A percentile compares a stretch with the other conserved stretches of the same genome.
Evolutionary conservation across 2,329 filamentous ascomycete species (phyloP).

Genomic region (Epichloe brachyelytri): DNA sequence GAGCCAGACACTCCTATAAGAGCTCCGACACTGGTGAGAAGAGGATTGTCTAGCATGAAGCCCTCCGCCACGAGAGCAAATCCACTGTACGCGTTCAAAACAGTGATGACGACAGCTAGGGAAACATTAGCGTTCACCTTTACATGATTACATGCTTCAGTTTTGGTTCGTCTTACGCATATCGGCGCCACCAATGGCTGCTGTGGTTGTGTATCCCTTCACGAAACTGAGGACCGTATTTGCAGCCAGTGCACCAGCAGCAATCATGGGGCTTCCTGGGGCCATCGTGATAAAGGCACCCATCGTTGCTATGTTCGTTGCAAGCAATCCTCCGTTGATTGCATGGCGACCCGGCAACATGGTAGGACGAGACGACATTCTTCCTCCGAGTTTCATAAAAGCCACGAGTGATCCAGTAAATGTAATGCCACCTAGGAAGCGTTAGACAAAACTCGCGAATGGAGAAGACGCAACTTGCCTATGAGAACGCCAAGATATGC

Average conservation of each 20-base stretch:
- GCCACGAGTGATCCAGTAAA: conserved; percentile 87
- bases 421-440: conserved; percentile 52
- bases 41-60: conserved; percentile 79
- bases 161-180: conserved; percentile 45
- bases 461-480: conserved; percentile 24
- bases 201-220: conserved; percentile 78
- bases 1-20: conserved; percentile 82
- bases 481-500: conserved; percentile 81
- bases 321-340: conserved; percentile 62
- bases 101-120: conserved; percentile 67
- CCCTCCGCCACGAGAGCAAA: conserved; percentile 85
- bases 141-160: neutral
- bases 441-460: neutral
- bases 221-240: conserved; percentile 69
- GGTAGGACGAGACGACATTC: conserved; percentile 66
- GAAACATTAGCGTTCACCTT: conserved; percentile 5
- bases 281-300: conserved; percentile 72
- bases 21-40: conserved; percentile 74
- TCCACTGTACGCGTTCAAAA: conserved; percentile 81
- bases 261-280: conserved; percentile 64
- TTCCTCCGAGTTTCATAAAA: conserved; percentile 74
- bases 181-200: conserved; percentile 83
- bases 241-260: conserved; percentile 62
- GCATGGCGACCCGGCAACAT: conserved; percentile 61
- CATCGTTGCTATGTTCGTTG: conserved; percentile 70